These are phyloP conservation scores for Globisporangium nodosum DNA, from an alignment of 352 stramenopile species.

Conservation along the genomic window DNA sequence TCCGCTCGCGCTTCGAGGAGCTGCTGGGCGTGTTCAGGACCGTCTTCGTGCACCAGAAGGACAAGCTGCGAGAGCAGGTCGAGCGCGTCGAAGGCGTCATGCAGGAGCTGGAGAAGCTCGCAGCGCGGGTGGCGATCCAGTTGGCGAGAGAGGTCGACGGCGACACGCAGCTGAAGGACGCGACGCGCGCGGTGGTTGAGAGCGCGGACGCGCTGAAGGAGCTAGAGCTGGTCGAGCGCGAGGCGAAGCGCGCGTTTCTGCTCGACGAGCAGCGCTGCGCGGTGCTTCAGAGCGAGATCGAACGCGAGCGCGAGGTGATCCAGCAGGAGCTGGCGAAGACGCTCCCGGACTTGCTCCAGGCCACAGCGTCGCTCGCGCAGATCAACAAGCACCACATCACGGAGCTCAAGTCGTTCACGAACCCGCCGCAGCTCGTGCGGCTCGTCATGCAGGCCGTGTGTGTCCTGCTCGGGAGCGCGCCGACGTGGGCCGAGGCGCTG, in stretches of 20 bases:
- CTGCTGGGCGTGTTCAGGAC: conserved; percentile 37
- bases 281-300: conserved; percentile 49
- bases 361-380: conserved; percentile 53
- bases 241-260: conserved; percentile 42
- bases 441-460: conserved; percentile 78
- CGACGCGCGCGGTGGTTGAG: conserved; percentile 23
- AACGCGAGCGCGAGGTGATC: conserved; percentile 46
- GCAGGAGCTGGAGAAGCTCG: conserved; percentile 4
- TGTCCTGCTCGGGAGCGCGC: conserved; percentile 44
- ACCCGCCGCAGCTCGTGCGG: conserved; percentile 59
- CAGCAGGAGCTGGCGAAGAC: conserved; percentile 53
- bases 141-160: conserved; percentile 29
- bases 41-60: conserved; percentile 37
- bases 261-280: conserved; percentile 49
- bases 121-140: not conserved
- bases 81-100: not conserved
- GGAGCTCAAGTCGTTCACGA: conserved; percentile 77
- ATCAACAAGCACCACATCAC: conserved; percentile 82
- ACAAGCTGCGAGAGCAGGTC: conserved; percentile 15
- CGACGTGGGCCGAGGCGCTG: conserved; percentile 64
- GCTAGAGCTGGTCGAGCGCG: conserved; percentile 32
- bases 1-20: conserved; percentile 38
- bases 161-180: conserved; percentile 26
- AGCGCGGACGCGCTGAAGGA: conserved; percentile 19
- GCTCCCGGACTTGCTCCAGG: conserved; percentile 48